A percentile compares a stretch with the other conserved stretches of the same genome.
phyloP scores from a whole-genome alignment of 768 basidiomycete species.

The Hydnum rufescens region DNA sequence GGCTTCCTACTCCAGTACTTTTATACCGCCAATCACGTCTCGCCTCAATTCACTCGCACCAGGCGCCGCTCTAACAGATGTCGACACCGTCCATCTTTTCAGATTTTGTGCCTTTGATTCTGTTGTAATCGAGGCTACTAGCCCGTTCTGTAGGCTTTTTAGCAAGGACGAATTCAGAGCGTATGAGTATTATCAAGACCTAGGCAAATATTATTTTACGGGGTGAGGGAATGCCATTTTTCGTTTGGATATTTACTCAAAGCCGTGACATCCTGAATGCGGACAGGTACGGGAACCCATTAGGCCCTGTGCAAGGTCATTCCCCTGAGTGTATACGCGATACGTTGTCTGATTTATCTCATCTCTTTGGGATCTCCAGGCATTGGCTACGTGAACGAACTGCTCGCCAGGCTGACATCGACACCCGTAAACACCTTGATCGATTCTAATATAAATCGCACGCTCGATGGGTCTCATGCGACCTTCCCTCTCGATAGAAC shows the following conservation, averaged over 20 bases:
- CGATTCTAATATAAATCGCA: constrained; percentile 6
- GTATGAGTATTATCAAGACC: background rate
- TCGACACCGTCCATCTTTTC: background rate
- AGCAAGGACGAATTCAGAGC: background rate
- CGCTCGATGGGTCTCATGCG: constrained; percentile 3
- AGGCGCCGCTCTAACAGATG: background rate
- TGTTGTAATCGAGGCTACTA: background rate
- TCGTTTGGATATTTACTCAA: background rate
- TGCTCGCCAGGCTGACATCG: constrained; percentile 9
- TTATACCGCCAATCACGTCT: background rate
- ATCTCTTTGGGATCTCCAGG: background rate
- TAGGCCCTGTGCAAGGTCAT: constrained; percentile 1
- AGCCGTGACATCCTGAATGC: background rate
- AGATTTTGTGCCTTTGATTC: background rate
- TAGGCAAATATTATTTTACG: background rate
- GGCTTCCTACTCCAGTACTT: background rate
- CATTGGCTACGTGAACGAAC: constrained; percentile 6
- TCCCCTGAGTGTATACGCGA: background rate
- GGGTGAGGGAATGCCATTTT: constrained; percentile 5
- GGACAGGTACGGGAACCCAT: background rate
- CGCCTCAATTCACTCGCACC: background rate
- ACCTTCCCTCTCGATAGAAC: constrained; percentile 9
- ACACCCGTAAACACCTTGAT: constrained; percentile 4
- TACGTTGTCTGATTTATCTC: background rate
- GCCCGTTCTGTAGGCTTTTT: constrained; percentile 2